These are phyloP conservation scores for Solanum piurae DNA, from an alignment of 257 asterid genomes.

Conservation along the genomic window DNA sequence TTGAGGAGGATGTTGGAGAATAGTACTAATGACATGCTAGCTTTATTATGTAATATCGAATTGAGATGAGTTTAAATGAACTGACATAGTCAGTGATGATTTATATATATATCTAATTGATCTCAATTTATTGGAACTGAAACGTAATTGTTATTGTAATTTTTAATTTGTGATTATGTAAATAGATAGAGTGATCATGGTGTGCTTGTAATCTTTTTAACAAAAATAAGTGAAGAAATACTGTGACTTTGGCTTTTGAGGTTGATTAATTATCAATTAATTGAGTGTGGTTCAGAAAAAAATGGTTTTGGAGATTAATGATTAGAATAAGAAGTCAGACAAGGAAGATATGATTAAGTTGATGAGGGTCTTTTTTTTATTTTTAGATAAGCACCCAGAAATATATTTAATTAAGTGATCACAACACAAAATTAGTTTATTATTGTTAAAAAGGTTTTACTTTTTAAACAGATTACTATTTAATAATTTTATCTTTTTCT, in stretches of 20 bases:
- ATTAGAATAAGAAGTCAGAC: not conserved
- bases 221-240: not conserved
- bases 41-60: not conserved
- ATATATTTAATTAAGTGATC: constrained; percentile 7
- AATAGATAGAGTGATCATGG: not conserved
- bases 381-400: constrained; percentile 23
- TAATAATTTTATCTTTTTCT: too few relatives aligned
- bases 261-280: not conserved
- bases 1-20: not conserved
- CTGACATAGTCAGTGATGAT: not conserved
- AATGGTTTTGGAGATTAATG: not conserved
- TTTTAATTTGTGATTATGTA: not conserved
- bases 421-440: constrained; percentile 17
- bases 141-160: not conserved
- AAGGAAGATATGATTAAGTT: constrained; percentile 9
- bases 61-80: not conserved
- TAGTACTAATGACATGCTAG: not conserved
- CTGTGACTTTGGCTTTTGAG: not conserved
- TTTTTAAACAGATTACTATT: too few relatives aligned
- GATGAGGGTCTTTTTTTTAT: not conserved
- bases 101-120: not conserved
- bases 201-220: not conserved
- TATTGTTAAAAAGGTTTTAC: not conserved
- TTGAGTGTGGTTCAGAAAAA: not conserved
- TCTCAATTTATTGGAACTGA: not conserved